Conservation (phyloP, 2,329 filamentous ascomycete species). For the Alternaria viburni region DNA sequence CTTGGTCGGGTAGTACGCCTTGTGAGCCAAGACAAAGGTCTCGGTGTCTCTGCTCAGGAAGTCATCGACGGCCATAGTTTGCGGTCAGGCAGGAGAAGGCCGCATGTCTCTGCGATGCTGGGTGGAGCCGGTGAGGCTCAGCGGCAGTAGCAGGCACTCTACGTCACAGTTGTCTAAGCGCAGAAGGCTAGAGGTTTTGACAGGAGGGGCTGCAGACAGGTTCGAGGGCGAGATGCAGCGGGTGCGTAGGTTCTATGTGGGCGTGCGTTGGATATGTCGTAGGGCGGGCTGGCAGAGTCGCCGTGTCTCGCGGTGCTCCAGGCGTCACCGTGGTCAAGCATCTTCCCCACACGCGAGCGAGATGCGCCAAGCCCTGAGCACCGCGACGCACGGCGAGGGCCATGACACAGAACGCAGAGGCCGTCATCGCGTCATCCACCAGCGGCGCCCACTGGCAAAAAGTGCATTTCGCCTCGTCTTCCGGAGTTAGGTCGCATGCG, state of each 20-base stretch:
- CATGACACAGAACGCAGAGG: neutral
- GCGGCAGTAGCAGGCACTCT: conserved; percentile 7
- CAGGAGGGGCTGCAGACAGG: neutral
- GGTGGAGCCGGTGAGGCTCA: conserved; percentile 17
- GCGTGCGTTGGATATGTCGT: neutral
- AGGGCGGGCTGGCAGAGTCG: neutral
- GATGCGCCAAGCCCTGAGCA: conserved; percentile 14
- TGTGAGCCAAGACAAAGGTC: conserved; percentile 52
- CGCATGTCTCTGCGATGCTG: conserved; percentile 34
- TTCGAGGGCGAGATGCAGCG: neutral
- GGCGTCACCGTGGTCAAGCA: conserved; percentile 12
- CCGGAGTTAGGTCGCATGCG: neutral
- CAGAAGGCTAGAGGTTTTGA: neutral
- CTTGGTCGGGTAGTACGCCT: conserved; percentile 55
- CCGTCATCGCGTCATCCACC: neutral
- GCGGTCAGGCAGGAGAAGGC: conserved; percentile 30
- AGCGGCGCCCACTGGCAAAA: neutral
- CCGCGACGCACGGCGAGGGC: neutral
- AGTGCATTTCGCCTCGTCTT: neutral
- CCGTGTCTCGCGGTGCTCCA: conserved; percentile 14
- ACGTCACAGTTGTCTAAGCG: conserved; percentile 18
- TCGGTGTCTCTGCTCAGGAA: conserved; percentile 54
- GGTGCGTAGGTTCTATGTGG: neutral
- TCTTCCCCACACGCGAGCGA: conserved; percentile 19
- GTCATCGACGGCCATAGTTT: conserved; percentile 49